Conservation (phyloP, 2,329 filamentous ascomycete genomes). For the Phialophora verrucosa region DNA sequence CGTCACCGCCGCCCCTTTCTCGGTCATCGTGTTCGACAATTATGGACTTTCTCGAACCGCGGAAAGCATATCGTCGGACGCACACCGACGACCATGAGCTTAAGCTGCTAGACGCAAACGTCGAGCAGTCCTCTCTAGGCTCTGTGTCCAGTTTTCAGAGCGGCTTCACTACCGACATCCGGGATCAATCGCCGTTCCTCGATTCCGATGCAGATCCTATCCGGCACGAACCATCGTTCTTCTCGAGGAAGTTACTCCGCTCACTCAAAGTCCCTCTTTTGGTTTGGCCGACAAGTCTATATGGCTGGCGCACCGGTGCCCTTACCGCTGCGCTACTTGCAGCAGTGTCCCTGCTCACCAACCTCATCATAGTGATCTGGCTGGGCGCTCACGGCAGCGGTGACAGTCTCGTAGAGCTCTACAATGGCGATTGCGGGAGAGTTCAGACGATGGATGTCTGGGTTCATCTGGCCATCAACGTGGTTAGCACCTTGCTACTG, state of each 20-base stretch:
- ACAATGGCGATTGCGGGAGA: conserved; percentile 31
- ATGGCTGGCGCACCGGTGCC: conserved; percentile 36
- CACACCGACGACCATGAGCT: conserved; percentile 16
- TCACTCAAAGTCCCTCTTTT: conserved; percentile 6
- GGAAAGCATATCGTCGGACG: conserved; percentile 21
- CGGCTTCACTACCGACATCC: conserved; percentile 6
- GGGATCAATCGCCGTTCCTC: conserved; percentile 20
- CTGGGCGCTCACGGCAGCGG: conserved; percentile 14
- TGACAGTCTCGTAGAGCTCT: conserved; percentile 28
- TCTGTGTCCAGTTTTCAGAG: conserved; percentile 16
- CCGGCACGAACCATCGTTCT: conserved; percentile 9
- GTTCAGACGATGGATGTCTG: conserved; percentile 33
- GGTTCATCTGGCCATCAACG: conserved; percentile 46
- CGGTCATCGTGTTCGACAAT: not conserved
- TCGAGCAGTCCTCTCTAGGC: conserved; percentile 18
- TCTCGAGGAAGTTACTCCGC: conserved; percentile 6
- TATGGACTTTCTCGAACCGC: conserved; percentile 26
- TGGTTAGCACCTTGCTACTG: conserved; percentile 44
- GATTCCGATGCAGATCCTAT: conserved; percentile 5
- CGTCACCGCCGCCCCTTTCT: not conserved
- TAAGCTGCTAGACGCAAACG: not conserved
- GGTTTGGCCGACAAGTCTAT: conserved; percentile 21
- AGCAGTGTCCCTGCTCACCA: conserved; percentile 32
- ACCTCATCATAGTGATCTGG: conserved; percentile 32
- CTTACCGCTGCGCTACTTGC: conserved; percentile 27